A percentile compares a stretch with the other conserved stretches of the same genome.
Evolutionary conservation across 2,329 filamentous ascomycete genomes (phyloP).

Genomic region (Westerdykella sp.): DNA sequence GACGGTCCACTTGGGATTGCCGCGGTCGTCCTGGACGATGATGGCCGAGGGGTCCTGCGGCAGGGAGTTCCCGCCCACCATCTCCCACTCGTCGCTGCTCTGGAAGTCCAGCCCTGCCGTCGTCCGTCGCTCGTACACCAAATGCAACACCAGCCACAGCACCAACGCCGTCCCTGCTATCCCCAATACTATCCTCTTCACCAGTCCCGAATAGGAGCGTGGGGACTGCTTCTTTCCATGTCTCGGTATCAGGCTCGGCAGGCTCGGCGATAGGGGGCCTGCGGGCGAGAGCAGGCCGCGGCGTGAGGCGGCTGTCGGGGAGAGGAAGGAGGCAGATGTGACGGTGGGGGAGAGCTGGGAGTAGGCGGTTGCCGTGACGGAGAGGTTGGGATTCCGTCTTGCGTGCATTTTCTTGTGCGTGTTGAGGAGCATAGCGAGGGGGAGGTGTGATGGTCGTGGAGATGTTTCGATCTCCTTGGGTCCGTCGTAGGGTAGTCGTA

Average conservation of each 20-base stretch:
- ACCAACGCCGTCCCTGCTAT: conserved; percentile 36
- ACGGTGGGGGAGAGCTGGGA: conserved; percentile 32
- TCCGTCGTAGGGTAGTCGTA: background rate
- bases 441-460: background rate
- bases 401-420: conserved; percentile 40
- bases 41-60: conserved; percentile 69
- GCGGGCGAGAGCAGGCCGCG: conserved; percentile 61
- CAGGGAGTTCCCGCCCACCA: conserved; percentile 59
- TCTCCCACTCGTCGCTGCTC: conserved; percentile 51
- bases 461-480: background rate
- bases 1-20: conserved; percentile 69
- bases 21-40: conserved; percentile 59
- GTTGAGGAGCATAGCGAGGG: conserved; percentile 30
- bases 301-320: conserved; percentile 29
- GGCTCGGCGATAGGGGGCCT: conserved; percentile 63
- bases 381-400: conserved; percentile 43
- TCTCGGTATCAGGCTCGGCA: conserved; percentile 61
- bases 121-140: conserved; percentile 12
- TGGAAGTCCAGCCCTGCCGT: background rate
- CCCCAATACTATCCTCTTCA: conserved; percentile 54
- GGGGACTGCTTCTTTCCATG: conserved; percentile 56
- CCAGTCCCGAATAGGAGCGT: conserved; percentile 49
- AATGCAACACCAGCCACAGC: conserved; percentile 18
- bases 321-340: conserved; percentile 33
- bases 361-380: conserved; percentile 39